Conservation (phyloP, 495 filamentous ascomycete species). For the Penicillium paradoxum region DNA sequence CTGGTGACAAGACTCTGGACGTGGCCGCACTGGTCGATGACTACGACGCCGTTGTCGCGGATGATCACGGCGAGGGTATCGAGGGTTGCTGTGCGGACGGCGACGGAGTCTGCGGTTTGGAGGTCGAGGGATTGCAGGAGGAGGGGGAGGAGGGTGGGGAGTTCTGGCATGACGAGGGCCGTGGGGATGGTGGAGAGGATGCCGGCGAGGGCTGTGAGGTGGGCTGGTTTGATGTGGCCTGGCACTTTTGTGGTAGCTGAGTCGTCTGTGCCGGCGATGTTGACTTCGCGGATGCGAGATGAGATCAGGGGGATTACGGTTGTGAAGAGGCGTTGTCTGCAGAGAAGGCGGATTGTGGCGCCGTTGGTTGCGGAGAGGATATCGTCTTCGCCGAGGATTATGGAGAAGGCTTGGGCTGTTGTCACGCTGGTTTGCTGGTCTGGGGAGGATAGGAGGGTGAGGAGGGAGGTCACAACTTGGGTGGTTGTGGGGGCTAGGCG, state of each 20-base stretch:
- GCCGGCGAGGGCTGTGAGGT: conserved; percentile 62
- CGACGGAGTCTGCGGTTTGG: conserved; percentile 38
- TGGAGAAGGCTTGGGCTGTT: conserved; percentile 54
- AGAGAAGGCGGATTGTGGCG: conserved; percentile 57
- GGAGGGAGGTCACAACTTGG: conserved; percentile 45
- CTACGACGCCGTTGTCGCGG: conserved; percentile 48
- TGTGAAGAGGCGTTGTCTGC: conserved; percentile 61
- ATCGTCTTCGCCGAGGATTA: conserved; percentile 59
- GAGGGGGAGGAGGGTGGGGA: conserved; percentile 58
- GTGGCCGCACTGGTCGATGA: conserved; percentile 53
- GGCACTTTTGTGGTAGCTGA: conserved; percentile 2
- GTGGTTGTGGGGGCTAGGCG: conserved; percentile 44
- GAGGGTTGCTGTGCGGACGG: conserved; percentile 60
- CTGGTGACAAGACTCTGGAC: conserved; percentile 54
- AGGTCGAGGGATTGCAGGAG: conserved; percentile 69
- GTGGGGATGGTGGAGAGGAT: conserved; percentile 59
- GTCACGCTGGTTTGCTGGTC: conserved; percentile 38
- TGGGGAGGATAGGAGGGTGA: conserved; percentile 51
- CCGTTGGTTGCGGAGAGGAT: conserved; percentile 61
- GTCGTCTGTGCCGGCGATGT: conserved; percentile 22
- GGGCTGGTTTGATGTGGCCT: conserved; percentile 51
- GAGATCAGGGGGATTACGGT: conserved; percentile 57
- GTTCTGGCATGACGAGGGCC: conserved; percentile 53
- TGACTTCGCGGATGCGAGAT: conserved; percentile 47
- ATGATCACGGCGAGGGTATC: conserved; percentile 56